A percentile compares a stretch with the other conserved stretches of the same genome.
These are phyloP conservation scores for Crataegus laevigata DNA, from an alignment of 306 rosid genomes.

Conservation along the genomic window DNA sequence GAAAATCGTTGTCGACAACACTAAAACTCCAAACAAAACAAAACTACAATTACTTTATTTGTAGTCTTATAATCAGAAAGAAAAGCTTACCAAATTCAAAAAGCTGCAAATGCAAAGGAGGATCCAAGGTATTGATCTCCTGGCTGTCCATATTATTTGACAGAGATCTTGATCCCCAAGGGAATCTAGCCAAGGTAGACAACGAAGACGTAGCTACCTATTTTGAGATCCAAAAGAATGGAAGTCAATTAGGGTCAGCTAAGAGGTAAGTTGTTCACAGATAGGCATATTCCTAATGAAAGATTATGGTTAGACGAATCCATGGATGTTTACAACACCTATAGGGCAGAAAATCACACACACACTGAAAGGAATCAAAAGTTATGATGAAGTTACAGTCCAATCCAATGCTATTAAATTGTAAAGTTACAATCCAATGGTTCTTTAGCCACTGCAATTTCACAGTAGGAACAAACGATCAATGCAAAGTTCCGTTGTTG, in stretches of 20 bases:
- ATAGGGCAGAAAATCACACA: neutral
- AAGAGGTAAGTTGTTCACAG: constrained; percentile 10
- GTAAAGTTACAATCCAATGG: neutral
- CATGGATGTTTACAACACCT: neutral
- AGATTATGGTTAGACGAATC: neutral
- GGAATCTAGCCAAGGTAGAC: constrained; percentile 70
- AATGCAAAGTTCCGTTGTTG: neutral
- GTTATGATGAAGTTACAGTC: neutral
- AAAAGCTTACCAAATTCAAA: constrained; percentile 70
- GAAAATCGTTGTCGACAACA: constrained; percentile 5
- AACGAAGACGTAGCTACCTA: constrained; percentile 66
- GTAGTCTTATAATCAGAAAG: constrained; percentile 3
- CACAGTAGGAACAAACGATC: neutral
- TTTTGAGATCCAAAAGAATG: neutral
- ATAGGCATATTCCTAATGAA: neutral
- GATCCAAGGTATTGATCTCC: constrained; percentile 27
- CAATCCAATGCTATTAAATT: neutral
- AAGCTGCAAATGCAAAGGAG: constrained; percentile 60
- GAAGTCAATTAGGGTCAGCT: constrained; percentile 8
- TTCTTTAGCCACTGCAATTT: neutral
- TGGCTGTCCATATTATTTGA: constrained; percentile 22
- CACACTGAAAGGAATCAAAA: neutral
- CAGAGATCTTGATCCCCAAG: constrained; percentile 71
- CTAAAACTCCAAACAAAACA: neutral
- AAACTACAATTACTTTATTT: neutral